Base-by-base conservation (phyloP, 1,139 yeast genomes). In the Sugiyamaella paludigena region DNA sequence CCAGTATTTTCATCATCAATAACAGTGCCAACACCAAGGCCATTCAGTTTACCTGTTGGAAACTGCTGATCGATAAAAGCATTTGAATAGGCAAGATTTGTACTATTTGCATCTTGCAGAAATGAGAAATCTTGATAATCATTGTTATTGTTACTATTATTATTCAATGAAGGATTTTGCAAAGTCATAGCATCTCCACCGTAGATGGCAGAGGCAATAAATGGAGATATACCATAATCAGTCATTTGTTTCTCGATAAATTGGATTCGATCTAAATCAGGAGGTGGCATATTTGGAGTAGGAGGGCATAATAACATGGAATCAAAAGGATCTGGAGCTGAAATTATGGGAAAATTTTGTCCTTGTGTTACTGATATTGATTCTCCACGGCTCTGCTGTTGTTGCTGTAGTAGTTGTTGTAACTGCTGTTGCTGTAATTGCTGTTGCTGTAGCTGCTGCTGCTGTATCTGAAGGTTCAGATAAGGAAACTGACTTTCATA, bases 131-230 rank as follows among this genome's bases (percentile, higher is more conserved):
- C 45, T 2, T 42, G 40, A 29, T 35, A 42, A 10, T 42, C 44
- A 13, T 33, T 27, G 7, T 33, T 38, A 32, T 38, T 30, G 15
- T 33, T 36, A 13, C 33, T 27, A 10, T 33, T 38, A 32, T 38
- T 30, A 19, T 33, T 36, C n/a, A 42, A 7, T 10, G 26, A 6
- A 15, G 40, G 45, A 10, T 39, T 41, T 26, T 19, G 13, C 31
- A 37, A 13, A 15, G 32, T 28, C 39, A 10, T 34, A 34, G 13
- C 29, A 24, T 34, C 37, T 36, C 40, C 44, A 15, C 54, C 50
- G 32, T 51, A 51, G 2, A 48, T 29, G 24, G 54, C 47, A 13
- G 54, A 51, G 7, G 51, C 51, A 24, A 51, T 51, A 33, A 33
- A 51, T 9, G 54, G 54, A 4, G 48, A 31, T 9, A 36, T 39